phyloP scores from a whole-genome alignment of 1,284 basidiomycete species.

The Ustilago trichophora region DNA sequence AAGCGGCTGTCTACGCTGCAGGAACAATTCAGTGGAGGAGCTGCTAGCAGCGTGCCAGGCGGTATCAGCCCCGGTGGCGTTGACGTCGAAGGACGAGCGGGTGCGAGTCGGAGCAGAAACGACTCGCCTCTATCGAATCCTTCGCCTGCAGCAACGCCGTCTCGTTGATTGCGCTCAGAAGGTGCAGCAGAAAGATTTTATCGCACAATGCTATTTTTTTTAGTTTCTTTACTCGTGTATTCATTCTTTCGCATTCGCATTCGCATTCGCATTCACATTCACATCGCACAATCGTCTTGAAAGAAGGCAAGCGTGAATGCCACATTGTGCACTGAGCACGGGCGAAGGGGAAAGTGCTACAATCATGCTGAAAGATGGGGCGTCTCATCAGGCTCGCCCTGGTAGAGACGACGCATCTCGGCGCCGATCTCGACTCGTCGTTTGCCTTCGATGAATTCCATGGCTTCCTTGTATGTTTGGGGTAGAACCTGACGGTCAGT shows the following conservation, averaged over 20 bases:
- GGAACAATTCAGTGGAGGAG: constrained; percentile 23
- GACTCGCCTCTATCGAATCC: constrained; percentile 23
- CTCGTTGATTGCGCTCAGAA: constrained; percentile 3
- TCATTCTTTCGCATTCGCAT: neutral
- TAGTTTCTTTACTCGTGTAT: no score
- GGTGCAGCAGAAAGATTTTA: no score
- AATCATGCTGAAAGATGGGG: neutral
- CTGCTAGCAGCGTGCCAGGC: neutral
- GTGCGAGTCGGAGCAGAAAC: constrained; percentile 22
- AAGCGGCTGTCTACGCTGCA: constrained; percentile 54
- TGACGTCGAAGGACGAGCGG: constrained; percentile 21
- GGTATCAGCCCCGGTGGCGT: constrained; percentile 12
- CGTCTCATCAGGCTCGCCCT: constrained; percentile 1
- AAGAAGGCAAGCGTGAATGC: no score
- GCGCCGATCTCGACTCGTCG: constrained; percentile 50
- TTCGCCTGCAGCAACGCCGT: constrained; percentile 7
- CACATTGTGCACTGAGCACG: constrained; percentile 28
- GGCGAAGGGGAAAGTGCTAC: neutral
- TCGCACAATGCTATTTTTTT: no score
- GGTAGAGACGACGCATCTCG: constrained; percentile 53
- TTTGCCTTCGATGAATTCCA: constrained; percentile 61
- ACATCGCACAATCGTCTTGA: constrained; percentile 5
- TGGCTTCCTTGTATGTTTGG: constrained; percentile 55
- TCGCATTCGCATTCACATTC: neutral
- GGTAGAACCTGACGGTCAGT: constrained; percentile 38